Evolutionary conservation across 768 basidiomycete species (phyloP), one percentile per base, ranked within the genome.

Genomic region (Grammothele lineata): DNA sequence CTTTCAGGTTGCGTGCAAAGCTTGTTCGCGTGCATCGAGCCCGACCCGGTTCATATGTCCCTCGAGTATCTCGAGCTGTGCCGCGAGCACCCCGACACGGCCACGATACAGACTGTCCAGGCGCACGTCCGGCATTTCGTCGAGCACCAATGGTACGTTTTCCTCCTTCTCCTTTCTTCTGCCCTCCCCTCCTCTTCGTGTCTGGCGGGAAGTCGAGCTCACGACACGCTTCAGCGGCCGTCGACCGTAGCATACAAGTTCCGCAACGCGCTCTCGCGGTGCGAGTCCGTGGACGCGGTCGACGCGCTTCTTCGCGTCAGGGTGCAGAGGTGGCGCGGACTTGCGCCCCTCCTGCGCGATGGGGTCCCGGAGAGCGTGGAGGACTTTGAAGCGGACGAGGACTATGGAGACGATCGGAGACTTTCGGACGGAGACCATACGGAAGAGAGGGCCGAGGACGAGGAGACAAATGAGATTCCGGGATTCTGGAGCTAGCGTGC

Each of bases 31-130:
- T 70, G 69, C 32, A 53, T 61, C 19, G 48, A 71, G n/a, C 78
- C 80, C 21, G 81, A 85, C 61, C 83, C 88, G 15, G 75, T 85
- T 12, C 66, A 71, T 32, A 77, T 87, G 36, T 79, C 83, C 3
- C 64, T 83, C 32, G 85, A 87, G 59, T 91, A 90, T 61, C 71
- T 90, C 33, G 70, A 70, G 14, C 59, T 84, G 17, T 88, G 85
- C 62, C 66, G 66, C 48, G 55, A 63, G 25, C 77, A 80, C 57
- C 73, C 74, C 21, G 52, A 37, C 9, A 75, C 76, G 7, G 75
- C 75, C 12, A 62, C 75, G 3, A 52, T 84, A 12, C 48, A 72
- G 45, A 73, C 71, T 10, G 64, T 83, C 2, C 78, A 78, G 62
- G 74, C 77, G 4, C 87, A 90, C 58, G 68, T 90, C 47, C 71